phyloP scores from a whole-genome alignment of 2,329 filamentous ascomycete genomes.

The Aureobasidium musti region DNA sequence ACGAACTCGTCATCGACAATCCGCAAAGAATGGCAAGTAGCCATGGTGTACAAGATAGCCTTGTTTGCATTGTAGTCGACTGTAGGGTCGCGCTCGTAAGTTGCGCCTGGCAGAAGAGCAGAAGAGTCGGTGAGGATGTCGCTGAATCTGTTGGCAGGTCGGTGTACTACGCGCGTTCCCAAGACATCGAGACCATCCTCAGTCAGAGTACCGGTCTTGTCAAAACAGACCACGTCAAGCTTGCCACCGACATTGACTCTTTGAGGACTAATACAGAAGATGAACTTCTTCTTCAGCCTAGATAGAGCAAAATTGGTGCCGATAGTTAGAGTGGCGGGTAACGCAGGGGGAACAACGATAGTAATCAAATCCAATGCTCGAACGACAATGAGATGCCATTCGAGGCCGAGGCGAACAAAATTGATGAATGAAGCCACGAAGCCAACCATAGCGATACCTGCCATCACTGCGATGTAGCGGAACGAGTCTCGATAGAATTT shows the following conservation, averaged over 20 bases:
- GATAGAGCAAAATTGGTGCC: slow-evolving; percentile 93
- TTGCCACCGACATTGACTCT: slow-evolving; percentile 96
- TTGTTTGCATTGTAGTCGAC: slow-evolving; percentile 63
- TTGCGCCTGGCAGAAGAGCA: slow-evolving; percentile 58
- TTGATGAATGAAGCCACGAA: slow-evolving; percentile 92
- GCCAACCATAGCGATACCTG: slow-evolving; percentile 75
- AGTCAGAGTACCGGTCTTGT: slow-evolving; percentile 97
- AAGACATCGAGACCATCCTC: slow-evolving; percentile 95
- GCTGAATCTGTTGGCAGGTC: slow-evolving; percentile 65
- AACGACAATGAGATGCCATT: slow-evolving; percentile 88
- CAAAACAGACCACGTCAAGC: slow-evolving; percentile 93
- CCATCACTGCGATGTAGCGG: slow-evolving; percentile 97
- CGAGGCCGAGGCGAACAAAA: slow-evolving; percentile 79
- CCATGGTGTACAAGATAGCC: slow-evolving; percentile 88
- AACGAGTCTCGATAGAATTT: slow-evolving; percentile 99
- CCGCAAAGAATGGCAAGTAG: slow-evolving; percentile 90
- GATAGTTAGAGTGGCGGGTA: slow-evolving; percentile 93
- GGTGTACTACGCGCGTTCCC: slow-evolving; percentile 76
- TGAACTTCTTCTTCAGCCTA: slow-evolving; percentile 81
- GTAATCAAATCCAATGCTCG: slow-evolving; percentile 94
- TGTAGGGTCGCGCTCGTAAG: slow-evolving; percentile 60
- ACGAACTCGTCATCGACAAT: slow-evolving; percentile 85
- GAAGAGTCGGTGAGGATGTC: slow-evolving; percentile 70
- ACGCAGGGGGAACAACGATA: slow-evolving; percentile 91
- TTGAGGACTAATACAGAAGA: slow-evolving; percentile 97